Percentiles rank a stretch among this genome's conserved stretches.
phyloP scores from a whole-genome alignment of 1,139 yeast species.

The Candida sp. region DNA sequence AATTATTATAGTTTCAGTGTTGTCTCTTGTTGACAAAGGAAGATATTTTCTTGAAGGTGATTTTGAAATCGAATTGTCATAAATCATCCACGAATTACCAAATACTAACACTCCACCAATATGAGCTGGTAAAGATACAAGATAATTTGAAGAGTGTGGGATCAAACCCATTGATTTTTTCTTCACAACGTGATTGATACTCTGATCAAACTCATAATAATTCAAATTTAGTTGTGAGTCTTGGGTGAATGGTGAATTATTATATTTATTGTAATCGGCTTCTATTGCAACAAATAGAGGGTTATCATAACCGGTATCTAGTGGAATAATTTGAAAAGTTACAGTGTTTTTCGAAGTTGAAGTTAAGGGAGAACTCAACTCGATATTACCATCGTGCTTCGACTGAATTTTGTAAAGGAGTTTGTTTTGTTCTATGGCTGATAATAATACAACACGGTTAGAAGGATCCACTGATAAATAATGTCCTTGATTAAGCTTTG shows the following conservation, averaged over 20 bases:
- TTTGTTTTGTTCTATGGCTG: slow-evolving; percentile 73
- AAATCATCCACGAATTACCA: slow-evolving; percentile 27
- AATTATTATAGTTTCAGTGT: slow-evolving; percentile 38
- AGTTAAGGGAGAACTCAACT: slow-evolving; percentile 73
- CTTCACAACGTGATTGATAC: slow-evolving; percentile 71
- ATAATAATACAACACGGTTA: slow-evolving; percentile 66
- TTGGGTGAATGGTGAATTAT: slow-evolving; percentile 17
- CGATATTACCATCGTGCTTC: slow-evolving; percentile 36
- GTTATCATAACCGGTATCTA: slow-evolving; percentile 78
- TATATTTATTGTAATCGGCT: slow-evolving; percentile 36
- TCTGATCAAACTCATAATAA: slow-evolving; percentile 81
- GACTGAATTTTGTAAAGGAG: slow-evolving; percentile 47
- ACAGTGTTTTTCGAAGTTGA: slow-evolving; percentile 49
- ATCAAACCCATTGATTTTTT: slow-evolving; percentile 38
- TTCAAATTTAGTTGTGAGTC: slow-evolving; percentile 31
- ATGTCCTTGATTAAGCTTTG: slow-evolving; percentile 76
- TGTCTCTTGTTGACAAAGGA: slow-evolving; percentile 46
- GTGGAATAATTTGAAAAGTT: slow-evolving; percentile 54
- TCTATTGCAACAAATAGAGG: slow-evolving; percentile 85
- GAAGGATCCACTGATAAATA: slow-evolving; percentile 72
- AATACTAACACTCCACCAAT: slow-evolving; percentile 40
- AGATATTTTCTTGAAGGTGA: slow-evolving; percentile 9
- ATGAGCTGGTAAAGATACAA: slow-evolving; percentile 31
- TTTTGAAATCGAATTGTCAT: slow-evolving; percentile 14
- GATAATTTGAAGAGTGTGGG: slow-evolving; percentile 25